Evolutionary conservation across 225 moss, liverwort and hornwort genomes (phyloP).

Genomic region (Lunularia cruciata): DNA sequence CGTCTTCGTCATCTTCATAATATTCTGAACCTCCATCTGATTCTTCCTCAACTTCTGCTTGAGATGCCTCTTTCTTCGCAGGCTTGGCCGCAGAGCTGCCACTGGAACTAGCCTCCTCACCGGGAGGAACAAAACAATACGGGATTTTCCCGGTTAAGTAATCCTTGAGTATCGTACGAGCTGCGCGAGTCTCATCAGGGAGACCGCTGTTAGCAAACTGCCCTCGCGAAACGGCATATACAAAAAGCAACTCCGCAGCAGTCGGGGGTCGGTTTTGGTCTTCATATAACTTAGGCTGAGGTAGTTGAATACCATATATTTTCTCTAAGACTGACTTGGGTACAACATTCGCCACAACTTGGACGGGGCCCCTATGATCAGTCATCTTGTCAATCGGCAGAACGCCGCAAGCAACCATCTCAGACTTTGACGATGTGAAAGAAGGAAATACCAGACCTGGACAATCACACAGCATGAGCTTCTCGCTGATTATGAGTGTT

Average conservation of each 20-base stretch:
- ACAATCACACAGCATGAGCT: conserved; percentile 92
- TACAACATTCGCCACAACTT: conserved; percentile 81
- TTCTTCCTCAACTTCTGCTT: conserved; percentile 41
- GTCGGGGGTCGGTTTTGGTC: conserved; percentile 64
- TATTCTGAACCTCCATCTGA: conserved; percentile 26
- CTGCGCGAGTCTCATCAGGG: conserved; percentile 91
- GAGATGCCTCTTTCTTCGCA: conserved; percentile 19
- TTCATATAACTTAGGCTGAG: conserved; percentile 82
- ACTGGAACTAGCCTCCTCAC: conserved; percentile 27
- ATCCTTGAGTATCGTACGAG: conserved; percentile 85
- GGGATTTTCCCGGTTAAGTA: conserved; percentile 83
- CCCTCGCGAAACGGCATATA: conserved; percentile 78
- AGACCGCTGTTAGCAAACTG: conserved; percentile 83
- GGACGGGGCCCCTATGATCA: conserved; percentile 91
- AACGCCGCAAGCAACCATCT: conserved; percentile 98
- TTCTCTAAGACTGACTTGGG: conserved; percentile 63
- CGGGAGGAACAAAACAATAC: conserved; percentile 76
- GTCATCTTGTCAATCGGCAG: conserved; percentile 92
- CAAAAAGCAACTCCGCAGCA: conserved; percentile 81
- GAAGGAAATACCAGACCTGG: conserved; percentile 95
- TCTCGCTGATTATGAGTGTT: conserved; percentile 85
- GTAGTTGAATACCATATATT: conserved; percentile 71
- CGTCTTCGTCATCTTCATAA: conserved; percentile 13
- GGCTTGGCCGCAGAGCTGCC: conserved; percentile 29
- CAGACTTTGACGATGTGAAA: conserved; percentile 81